Evolutionary conservation across 2,329 filamentous ascomycete genomes (phyloP), one percentile per base, ranked within the genome.

Genomic region (Pseudocercospora musae): DNA sequence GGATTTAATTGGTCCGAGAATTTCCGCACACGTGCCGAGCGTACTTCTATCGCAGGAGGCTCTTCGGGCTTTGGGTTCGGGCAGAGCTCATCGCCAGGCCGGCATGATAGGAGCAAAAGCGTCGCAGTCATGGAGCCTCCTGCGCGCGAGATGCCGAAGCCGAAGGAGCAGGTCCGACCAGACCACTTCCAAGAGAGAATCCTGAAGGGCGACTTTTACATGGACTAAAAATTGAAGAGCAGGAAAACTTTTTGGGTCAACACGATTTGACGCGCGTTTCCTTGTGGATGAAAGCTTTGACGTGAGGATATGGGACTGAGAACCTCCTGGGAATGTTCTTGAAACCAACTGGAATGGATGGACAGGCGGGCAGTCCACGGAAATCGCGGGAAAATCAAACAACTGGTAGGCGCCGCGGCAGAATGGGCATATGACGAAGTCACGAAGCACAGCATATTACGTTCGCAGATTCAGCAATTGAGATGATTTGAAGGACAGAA

Each of bases 1-100:
- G 91, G 91, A 77, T 96, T 96, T 85, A 96, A 96, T 80, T 96
- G 94, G 90, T 91, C 92, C 75, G 94, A 97, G 82, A 93, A 96
- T 81, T 87, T 97, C 83, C 91, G 92, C 78, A 89, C 88, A 73
- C 90, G 93, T 75, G 93, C 93, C 72, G 92, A 96, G 81, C 93
- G 92, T 78, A 75, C 75, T 48, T 80, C 72, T 10, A 80, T 73
- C 15, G 89, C 87, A 72, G 83, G 88, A 62, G 78, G 83, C 48
- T 83, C 82, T 69, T 76, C 81, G 55, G 82, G 85, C 61, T 60
- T 63, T 8, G 62, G 60, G 62, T 68, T 73, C 44, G 71, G 71
- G 60, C 69, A 76, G 44, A 74, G 77, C 29, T 58, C 65, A 40
- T 54, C 63, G 25, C 59, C 58, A n/a, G 57, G 58, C n/a, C 59